Percentiles rank a stretch among this genome's conserved stretches.
Conservation (phyloP, 768 basidiomycete species). For the Kwoniella botswanensis region DNA sequence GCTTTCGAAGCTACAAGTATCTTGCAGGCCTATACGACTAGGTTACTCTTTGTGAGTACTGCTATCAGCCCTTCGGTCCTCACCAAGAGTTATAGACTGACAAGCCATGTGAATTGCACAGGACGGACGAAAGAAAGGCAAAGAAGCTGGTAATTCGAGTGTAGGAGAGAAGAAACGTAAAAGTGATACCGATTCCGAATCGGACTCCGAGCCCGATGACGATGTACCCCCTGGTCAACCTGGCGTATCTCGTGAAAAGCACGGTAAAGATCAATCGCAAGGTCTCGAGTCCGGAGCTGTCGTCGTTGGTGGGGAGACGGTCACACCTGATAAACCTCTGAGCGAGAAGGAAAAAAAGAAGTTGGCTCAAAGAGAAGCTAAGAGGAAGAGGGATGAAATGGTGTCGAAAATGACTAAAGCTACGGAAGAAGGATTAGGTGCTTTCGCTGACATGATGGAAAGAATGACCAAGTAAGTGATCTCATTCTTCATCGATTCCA, state of each 20-base stretch:
- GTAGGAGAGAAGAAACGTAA: conserved; percentile 52
- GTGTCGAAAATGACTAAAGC: conserved; percentile 57
- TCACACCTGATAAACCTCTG: conserved; percentile 36
- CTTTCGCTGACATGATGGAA: conserved; percentile 58
- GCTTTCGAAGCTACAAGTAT: conserved; percentile 58
- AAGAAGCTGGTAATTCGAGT: conserved; percentile 54
- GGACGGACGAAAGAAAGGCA: conserved; percentile 53
- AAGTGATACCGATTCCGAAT: conserved; percentile 27
- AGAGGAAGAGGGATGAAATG: conserved; percentile 58
- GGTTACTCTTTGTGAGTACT: conserved; percentile 43
- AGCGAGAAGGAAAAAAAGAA: conserved; percentile 54
- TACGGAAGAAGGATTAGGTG: conserved; percentile 56
- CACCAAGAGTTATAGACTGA: conserved; percentile 1
- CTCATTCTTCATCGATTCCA: neutral
- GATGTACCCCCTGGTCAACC: conserved; percentile 25
- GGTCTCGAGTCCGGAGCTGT: conserved; percentile 45
- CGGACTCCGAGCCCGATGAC: conserved; percentile 48
- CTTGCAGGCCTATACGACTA: conserved; percentile 43
- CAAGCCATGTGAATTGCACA: conserved; percentile 11
- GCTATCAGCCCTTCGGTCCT: conserved; percentile 12
- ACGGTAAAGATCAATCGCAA: conserved; percentile 23
- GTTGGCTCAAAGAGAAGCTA: conserved; percentile 51
- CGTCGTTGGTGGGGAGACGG: conserved; percentile 39
- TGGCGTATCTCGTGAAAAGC: conserved; percentile 5
- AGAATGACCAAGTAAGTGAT: conserved; percentile 56